A percentile compares a stretch with the other conserved stretches of the same genome.
Conservation (phyloP, 2,329 filamentous ascomycete species). For the Alternaria sp. region DNA sequence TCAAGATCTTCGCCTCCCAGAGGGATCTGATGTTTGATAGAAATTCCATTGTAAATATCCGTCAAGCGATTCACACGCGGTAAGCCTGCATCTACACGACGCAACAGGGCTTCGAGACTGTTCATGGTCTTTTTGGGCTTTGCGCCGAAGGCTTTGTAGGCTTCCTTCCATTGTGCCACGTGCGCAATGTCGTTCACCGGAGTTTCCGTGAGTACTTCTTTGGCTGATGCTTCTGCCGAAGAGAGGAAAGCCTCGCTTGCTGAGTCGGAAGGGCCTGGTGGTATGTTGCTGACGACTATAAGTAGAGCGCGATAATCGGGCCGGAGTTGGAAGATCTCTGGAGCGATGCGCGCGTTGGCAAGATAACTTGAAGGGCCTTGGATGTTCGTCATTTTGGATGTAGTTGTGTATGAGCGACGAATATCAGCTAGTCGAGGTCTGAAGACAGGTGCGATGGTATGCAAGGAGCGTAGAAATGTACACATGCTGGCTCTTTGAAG, state of each 20-base stretch:
- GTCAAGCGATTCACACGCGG: conserved; percentile 50
- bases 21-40: conserved; percentile 49
- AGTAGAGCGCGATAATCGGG: conserved; percentile 50
- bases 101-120: conserved; percentile 48
- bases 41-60: conserved; percentile 51
- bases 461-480: background rate
- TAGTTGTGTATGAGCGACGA: background rate
- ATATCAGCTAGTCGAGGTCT: background rate
- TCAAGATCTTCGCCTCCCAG: conserved; percentile 50
- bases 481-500: background rate
- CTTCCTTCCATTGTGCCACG: conserved; percentile 48
- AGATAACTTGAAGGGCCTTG: conserved; percentile 1
- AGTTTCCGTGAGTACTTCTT: conserved; percentile 12
- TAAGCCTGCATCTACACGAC: conserved; percentile 41
- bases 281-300: conserved; percentile 42
- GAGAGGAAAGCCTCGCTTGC: conserved; percentile 38
- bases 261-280: conserved; percentile 40
- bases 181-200: conserved; percentile 43
- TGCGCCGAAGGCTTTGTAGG: conserved; percentile 50
- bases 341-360: conserved; percentile 10
- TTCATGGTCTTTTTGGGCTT: conserved; percentile 49
- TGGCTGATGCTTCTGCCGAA: conserved; percentile 33
- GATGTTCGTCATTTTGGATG: background rate
- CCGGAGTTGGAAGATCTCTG: conserved; percentile 43
- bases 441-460: background rate